Evolutionary conservation across 2,329 filamentous ascomycete species (phyloP), one percentile per base, ranked within the genome.

Genomic region (Penicillium sp.): DNA sequence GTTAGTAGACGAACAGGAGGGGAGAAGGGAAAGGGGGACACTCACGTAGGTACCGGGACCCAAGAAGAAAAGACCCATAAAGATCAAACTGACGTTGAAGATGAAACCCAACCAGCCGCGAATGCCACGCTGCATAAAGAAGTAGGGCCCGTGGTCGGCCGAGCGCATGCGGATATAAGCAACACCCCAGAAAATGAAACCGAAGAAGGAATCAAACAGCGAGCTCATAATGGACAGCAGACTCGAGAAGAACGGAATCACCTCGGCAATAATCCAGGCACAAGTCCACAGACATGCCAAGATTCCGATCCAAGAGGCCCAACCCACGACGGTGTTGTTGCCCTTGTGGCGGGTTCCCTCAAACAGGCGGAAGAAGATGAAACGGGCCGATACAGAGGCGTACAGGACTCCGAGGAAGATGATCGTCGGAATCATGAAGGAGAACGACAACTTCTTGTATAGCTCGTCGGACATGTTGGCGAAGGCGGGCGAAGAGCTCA

Each of bases 361-460:
- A 70, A 95, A 95, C 15, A 93, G 66, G 55, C 89, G 87, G 80
- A 95, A 95, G 75, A 95, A 95, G 63, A 96, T 76, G 73, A 96
- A 95, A 27, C 91, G 86, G 0, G 88, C 87, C 3, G 89, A 91
- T 1, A 96, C 89, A 0, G 88, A 93, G 12, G 91, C 90, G 66
- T 96, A 96, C 15, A 96, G 72, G 0, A 95, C 89, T 6, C 91
- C 91, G 4, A 96, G 73, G 75, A 96, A 96, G 65, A 96, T 89
- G 57, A 96, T 79, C 0, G 91, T 96, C 0, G 91, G 91, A 28
- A 96, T 87, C 90, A 95, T 95, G 75, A 96, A 95, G 10, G 87
- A 90, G 71, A 95, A 96, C 0, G 88, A 81, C 2, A 93, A 79
- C 75, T 95, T 95, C 74, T 93, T 90, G 74, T 86, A 93, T 1